Base-by-base conservation (phyloP, 192 early-diverging fungal species). In the Phycomyces nitens region DNA sequence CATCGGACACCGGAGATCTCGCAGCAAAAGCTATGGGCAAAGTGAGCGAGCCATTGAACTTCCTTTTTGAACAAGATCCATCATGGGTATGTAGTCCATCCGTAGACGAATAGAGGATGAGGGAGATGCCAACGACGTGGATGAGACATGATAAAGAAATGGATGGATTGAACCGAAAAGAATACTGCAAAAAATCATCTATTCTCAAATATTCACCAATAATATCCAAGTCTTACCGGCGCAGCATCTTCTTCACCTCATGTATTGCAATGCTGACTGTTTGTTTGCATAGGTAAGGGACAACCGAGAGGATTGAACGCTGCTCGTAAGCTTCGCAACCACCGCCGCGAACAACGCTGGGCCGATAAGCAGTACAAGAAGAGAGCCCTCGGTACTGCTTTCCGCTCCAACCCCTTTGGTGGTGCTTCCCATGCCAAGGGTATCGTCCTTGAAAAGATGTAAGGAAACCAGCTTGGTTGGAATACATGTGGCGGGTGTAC, bases 401-500 rank as follows among this genome's bases (percentile, higher is more conserved):
- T 81, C 92, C 94, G 91, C 82, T 95, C 87, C 81, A 95, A 93
- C 73, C 97, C 97, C 43, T 99, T 99, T 86, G 95, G 93, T 85
- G 97, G 96, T 64, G 91, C 97, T 59, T 99, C 97, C 61, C 97
- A 99, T 84, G 97, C 97, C 81, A 99, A 99, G 93, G 97, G 97
- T 69, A 99, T 99, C 77, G 95, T 98, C 65, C 88, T 99, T 68
- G 97, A 99, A 87, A 99, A 99, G 90, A 98, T 99, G 92, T 93
- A 84, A 34, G 85, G n/a, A n/a, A n/a, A n/a, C n/a, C n/a, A n/a
- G n/a, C n/a, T n/a, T 79, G 14, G 22, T 20, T 20, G 18, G 0
- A 14, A n/a, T 57, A 34, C 56, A 21, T 18, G 40, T 24, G 7
- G 4, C 6, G 4, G 56, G 23, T 24, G 38, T 20, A 24, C 29